phyloP scores from a whole-genome alignment of 1,284 basidiomycete species.

The Blastosporella zonata region DNA sequence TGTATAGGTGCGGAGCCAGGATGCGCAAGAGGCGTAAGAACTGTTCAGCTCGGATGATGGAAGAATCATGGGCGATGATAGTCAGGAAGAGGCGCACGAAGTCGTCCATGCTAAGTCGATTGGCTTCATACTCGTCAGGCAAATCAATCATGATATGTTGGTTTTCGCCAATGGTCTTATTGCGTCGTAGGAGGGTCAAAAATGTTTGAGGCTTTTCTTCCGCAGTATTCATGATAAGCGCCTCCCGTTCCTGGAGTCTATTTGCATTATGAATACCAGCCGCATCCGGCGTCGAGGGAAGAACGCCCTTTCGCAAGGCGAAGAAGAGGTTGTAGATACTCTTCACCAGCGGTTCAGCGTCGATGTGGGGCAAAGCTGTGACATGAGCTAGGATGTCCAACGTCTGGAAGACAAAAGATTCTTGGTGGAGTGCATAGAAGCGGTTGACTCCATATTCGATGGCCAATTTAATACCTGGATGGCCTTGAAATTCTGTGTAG shows the following conservation, averaged over 20 bases:
- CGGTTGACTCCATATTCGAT: constrained; percentile 73
- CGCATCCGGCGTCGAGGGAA: constrained; percentile 46
- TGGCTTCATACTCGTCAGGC: constrained; percentile 61
- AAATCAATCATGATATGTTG: constrained; percentile 41
- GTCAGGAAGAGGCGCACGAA: constrained; percentile 74
- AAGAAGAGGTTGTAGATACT: constrained; percentile 55
- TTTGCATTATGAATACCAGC: constrained; percentile 70
- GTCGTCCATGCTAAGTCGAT: constrained; percentile 60
- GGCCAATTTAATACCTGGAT: constrained; percentile 57
- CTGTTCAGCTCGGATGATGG: constrained; percentile 61
- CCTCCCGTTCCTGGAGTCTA: constrained; percentile 67
- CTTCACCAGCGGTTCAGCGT: constrained; percentile 48
- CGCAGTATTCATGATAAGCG: constrained; percentile 63
- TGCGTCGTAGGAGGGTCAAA: constrained; percentile 50
- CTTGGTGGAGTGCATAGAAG: constrained; percentile 74
- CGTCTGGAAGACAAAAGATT: constrained; percentile 75
- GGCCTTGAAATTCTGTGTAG: constrained; percentile 57
- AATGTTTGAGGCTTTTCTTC: constrained; percentile 70
- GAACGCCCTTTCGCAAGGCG: constrained; percentile 43
- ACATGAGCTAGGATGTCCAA: constrained; percentile 62
- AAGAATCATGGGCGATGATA: constrained; percentile 75
- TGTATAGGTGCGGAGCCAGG: constrained; percentile 57
- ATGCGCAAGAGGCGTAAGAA: constrained; percentile 64
- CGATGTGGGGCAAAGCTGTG: constrained; percentile 46
- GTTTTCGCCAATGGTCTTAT: constrained; percentile 35